Evolutionary conservation across 805 yeast species (phyloP), one percentile per base, ranked within the genome.

Genomic region (Tetrapisispora taiwanensis): DNA sequence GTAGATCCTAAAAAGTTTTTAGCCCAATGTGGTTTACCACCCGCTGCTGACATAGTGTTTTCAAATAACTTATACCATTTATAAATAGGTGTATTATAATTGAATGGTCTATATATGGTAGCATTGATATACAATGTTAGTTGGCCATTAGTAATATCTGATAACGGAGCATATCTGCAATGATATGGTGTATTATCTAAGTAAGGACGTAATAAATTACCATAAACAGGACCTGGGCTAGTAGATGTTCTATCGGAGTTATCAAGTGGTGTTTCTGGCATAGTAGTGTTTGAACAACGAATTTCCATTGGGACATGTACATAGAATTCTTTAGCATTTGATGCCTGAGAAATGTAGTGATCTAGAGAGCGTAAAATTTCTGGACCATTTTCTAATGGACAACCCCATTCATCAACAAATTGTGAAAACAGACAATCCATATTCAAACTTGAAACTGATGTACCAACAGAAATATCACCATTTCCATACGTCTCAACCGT

Each of bases 1-100:
- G 58, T 54, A 3, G 75, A 67, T 1, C 95, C 95, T 45, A 84
- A 69, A 62, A 87, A 90, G 64, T 88, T 89, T 70, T 90, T 90
- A 15, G 98, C 98, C 98, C 98, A 90, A 63, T 90, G 98, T 2
- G 98, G 98, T 61, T 80, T 84, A 36, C 98, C 98, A 31, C 84
- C 88, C 26, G 83, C 88, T 24, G 76, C 78, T 41, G 72, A 73
- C 72, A 89, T 70, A 1, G 86, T 75, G 43, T 76, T 75, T 65
- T 90, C 98, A 63, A 90, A 90, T n/a, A 72, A 69, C 41, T 74
- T 74, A 65, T 75, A 90, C 96, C 97, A 90, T 52, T 77, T 73
- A 38, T 76, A 78, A 30, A 87, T 78, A 36, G 84, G 81, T 10
- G 88, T 81, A 55, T 79, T 74, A 45, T 76, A 74, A 30, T 75